Percentiles rank a stretch among this genome's conserved stretches.
Conservation (phyloP, 352 stramenopile genomes). For the Pythium vanterpoolii region DNA sequence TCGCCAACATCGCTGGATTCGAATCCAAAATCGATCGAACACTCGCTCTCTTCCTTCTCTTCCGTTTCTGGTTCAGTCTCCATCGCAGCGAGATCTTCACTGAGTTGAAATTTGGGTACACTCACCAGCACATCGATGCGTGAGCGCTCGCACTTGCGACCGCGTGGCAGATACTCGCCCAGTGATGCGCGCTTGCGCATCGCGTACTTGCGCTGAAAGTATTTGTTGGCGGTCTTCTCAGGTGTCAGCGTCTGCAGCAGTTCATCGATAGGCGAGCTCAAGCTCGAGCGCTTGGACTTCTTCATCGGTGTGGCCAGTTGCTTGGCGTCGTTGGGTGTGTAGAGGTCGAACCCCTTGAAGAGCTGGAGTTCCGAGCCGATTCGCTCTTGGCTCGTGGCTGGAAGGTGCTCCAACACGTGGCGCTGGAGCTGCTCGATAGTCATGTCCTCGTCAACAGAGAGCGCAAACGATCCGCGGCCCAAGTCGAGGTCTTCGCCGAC, state of each 20-base stretch:
- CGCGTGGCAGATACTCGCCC: constrained; percentile 12
- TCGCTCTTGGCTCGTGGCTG: not conserved
- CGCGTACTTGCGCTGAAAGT: constrained; percentile 23
- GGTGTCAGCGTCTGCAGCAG: constrained; percentile 16
- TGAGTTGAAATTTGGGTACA: constrained; percentile 17
- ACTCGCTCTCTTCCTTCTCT: no score
- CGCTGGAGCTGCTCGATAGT: constrained; percentile 17
- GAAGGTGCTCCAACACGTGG: constrained; percentile 14
- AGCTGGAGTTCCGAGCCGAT: constrained; percentile 13
- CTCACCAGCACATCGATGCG: constrained; percentile 21
- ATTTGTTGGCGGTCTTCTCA: constrained; percentile 17
- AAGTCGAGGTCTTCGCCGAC: constrained; percentile 21
- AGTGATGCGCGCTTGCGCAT: constrained; percentile 20
- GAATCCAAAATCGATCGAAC: constrained; percentile 9
- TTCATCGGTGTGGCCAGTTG: not conserved
- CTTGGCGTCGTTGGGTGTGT: not conserved
- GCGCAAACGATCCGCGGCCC: constrained; percentile 11
- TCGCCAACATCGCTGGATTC: constrained; percentile 1
- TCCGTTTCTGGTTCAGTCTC: not conserved
- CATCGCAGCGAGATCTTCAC: constrained; percentile 7
- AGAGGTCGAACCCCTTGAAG: constrained; percentile 24
- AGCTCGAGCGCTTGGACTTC: not conserved
- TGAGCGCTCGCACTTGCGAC: constrained; percentile 19
- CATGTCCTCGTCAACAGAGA: constrained; percentile 16
- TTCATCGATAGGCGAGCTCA: constrained; percentile 7